Evolutionary conservation across 176 grass and related monocot genomes (phyloP), one percentile per base, ranked within the genome.

Genomic region (Eleusine indica): DNA sequence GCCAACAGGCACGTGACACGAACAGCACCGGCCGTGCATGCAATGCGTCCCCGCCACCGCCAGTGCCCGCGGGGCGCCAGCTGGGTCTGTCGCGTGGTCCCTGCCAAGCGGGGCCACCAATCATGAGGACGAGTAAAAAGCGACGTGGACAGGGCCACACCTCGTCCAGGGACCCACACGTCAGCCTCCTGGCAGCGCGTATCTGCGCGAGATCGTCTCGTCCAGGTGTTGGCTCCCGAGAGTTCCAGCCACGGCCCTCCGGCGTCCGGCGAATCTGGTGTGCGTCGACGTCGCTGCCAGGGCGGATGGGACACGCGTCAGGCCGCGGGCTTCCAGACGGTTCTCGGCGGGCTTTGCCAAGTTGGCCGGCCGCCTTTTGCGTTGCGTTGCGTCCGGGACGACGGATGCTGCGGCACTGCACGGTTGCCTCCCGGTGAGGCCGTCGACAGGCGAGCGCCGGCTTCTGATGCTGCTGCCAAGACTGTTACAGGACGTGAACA

Each of bases 151-250:
- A 51, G 57, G 44, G 74, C 47, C 70, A 57, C 7, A 21, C 1
- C 6, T 10, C 32, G 5, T n/a, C 4, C 39, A 12, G 14, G 51
- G 30, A 17, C 68, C 74, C 44, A 4, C 22, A 3, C 30, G 71
- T 54, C 82, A 80, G 77, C n/a, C 8, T 29, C 29, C 15, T 57
- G 52, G 25, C 51, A 5, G 63, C 35, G 42, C 77, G 54, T 71
- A 81, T 85, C 87, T 51, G 8, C 64, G 35, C 3, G 9, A 81
- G 82, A 85, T 85, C 54, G 65, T 22, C 8, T 44, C 71, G 52
- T 71, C 71, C 87, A 89, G 71, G 82, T 89, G 77, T 47, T 65
- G 58, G 53, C 77, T 80, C 76, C 76, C 30, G 80, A 83, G 86
- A 51, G 80, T 78, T 83, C 86, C 74, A 83, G 80, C 80, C 4